Evolutionary conservation across 345 rosid species (phyloP), one percentile per base, ranked within the genome.

Genomic region (Balakata baccata): DNA sequence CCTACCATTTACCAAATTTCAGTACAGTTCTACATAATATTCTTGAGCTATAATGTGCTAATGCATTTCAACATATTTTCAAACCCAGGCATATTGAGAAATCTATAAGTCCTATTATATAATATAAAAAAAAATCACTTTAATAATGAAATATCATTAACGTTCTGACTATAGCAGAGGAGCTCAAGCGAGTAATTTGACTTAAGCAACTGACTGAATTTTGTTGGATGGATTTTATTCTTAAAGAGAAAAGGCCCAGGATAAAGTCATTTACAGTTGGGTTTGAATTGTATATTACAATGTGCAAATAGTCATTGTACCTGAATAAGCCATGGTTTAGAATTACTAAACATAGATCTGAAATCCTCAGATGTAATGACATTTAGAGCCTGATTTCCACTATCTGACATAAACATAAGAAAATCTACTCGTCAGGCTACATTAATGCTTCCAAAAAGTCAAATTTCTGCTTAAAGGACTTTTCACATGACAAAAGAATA

Each of bases 301-400:
- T 43, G 47, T 43, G 50, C 7, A 38, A 66, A 78, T 45, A 18
- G 47, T 68, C 56, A 58, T 20, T 43, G 37, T 82, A 94, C 98
- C 96, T 87, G 90, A 81, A 92, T 70, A 81, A 94, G 84, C 86
- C 82, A 83, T 74, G 98, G 92, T 81, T 78, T 86, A 74, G 89
- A 80, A 82, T 84, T 81, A 78, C 83, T 81, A 73, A 86, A 78
- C 68, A 78, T 76, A 47, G 65, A 68, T 25, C 56, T 79, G 59
- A 88, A 84, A 70, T 86, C 88, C 80, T 85, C 74, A 52, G 90
- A 79, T 37, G 86, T 84, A 49, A 92, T 86, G 51, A 74, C 71
- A 78, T 80, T 77, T 79, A 86, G 81, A 62, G 85, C 88, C 60
- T 85, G 78, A 61, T 77, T 83, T 77, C 69, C 84, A 67, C 64